Evolutionary conservation across 352 stramenopile species (phyloP).

Genomic region (Phytophthora sansomeana): DNA sequence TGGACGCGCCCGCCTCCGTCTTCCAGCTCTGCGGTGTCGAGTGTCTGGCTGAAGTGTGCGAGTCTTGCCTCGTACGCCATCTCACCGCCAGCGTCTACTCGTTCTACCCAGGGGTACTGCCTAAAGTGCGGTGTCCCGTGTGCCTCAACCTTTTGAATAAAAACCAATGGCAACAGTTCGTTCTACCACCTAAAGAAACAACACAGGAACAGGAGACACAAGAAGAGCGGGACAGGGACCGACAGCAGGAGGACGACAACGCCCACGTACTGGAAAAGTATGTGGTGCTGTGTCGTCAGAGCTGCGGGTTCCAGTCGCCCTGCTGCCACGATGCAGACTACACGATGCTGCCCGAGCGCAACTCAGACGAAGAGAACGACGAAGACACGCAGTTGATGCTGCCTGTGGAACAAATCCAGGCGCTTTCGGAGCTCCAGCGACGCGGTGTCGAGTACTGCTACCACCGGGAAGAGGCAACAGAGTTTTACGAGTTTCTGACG

Average conservation of each 20-base stretch:
- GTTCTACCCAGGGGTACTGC: conserved; percentile 66
- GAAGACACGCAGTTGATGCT: conserved; percentile 16
- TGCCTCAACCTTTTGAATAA: conserved; percentile 65
- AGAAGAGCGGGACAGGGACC: conserved; percentile 5
- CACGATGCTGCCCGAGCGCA: conserved; percentile 50
- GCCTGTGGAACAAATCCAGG: conserved; percentile 25
- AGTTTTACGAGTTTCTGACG: conserved; percentile 50
- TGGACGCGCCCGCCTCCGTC: conserved; percentile 54
- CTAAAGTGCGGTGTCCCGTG: conserved; percentile 74
- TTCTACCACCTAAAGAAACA: conserved; percentile 23
- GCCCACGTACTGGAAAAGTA: conserved; percentile 67
- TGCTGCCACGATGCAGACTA: conserved; percentile 69
- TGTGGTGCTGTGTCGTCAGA: conserved; percentile 61
- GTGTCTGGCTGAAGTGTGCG: conserved; percentile 55
- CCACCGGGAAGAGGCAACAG: conserved; percentile 35
- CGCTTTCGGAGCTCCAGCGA: conserved; percentile 29
- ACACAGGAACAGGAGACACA: conserved; percentile 4
- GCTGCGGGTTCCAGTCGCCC: conserved; percentile 66
- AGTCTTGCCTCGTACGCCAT: conserved; percentile 58
- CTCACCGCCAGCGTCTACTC: conserved; percentile 61
- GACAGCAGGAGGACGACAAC: conserved; percentile 34
- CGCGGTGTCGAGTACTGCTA: conserved; percentile 48
- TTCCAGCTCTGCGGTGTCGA: conserved; percentile 47
- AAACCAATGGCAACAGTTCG: conserved; percentile 51
- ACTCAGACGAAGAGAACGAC: conserved; percentile 12